Base-by-base conservation (phyloP, 2,329 filamentous ascomycete genomes). In the Periconia sp. region DNA sequence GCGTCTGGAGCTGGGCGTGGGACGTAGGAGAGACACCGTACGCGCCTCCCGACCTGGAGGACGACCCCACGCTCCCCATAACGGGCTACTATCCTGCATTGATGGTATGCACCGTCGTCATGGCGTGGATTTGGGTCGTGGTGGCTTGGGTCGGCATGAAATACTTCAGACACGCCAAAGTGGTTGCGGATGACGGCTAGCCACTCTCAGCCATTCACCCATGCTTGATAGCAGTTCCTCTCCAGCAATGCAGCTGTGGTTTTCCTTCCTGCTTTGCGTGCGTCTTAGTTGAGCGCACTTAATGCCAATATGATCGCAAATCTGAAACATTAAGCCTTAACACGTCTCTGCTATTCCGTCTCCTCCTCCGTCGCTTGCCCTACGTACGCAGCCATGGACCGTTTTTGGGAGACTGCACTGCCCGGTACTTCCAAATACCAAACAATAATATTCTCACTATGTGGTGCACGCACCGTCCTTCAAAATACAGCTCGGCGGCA, bases 131-230 rank as follows among this genome's bases (percentile, higher is more conserved):
- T 6, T 99, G 94, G 94, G 94, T 97, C 17, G 86, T 96, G 13
- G 87, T 95, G 53, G 94, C 95, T 11, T 99, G 94, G 94, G 88
- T 97, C 46, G 94, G 94, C 20, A 97, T 99, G 93, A 99, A 99
- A 74, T 97, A 97, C 74, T 99, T 99, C 71, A 86, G 92, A 63
- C 94, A 99, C 79, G 93, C 94, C 33, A 96, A 96, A 78, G 95
- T 97, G 69, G 90, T 81, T 44, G 82, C 81, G 18, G 83, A 85
- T 37, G 82, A 85, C 47, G 64, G 65, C 31, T 72, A 69, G 53
- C 49, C 44, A 37, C 9, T 49, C 47, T 42, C 42, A 15, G 47
- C n/a, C 37, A 19, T 9, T 18, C 13, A n/a, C n/a, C 18, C 35
- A 19, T 42, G 19, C 41, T n/a, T 45, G n/a, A 35, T 50, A 43